phyloP scores from a whole-genome alignment of 768 basidiomycete species.

The Crucibulum laeve region DNA sequence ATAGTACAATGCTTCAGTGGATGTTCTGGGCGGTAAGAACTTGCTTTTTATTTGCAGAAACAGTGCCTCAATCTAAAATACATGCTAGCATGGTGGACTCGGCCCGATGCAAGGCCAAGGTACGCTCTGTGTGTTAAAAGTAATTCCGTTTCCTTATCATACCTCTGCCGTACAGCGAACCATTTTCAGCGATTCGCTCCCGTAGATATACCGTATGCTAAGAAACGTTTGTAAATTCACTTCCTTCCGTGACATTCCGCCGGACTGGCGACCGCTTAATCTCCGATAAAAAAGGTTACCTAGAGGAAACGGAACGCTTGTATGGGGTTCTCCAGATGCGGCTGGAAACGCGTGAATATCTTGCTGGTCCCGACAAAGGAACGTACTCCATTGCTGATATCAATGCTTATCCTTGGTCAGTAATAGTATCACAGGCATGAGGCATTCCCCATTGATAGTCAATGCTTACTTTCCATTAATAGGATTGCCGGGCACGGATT shows the following conservation, averaged over 20 bases:
- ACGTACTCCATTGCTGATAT: constrained; percentile 64
- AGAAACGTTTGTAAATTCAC: constrained; percentile 39
- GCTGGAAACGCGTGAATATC: constrained; percentile 62
- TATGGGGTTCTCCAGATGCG: constrained; percentile 74
- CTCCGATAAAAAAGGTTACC: constrained; percentile 43
- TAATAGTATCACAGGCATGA: too few relatives aligned
- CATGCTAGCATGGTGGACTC: constrained; percentile 58
- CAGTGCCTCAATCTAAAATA: neutral
- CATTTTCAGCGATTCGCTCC: constrained; percentile 60
- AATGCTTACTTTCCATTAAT: neutral
- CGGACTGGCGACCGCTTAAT: constrained; percentile 4
- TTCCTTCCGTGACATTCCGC: neutral
- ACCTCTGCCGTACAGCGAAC: constrained; percentile 43
- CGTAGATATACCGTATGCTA: constrained; percentile 59
- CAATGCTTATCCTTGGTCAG: constrained; percentile 60
- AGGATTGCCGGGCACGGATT: constrained; percentile 29
- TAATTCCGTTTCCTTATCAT: neutral
- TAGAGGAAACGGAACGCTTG: constrained; percentile 74
- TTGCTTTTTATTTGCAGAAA: neutral
- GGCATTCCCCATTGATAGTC: too few relatives aligned
- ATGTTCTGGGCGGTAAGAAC: constrained; percentile 64
- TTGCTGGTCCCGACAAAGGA: constrained; percentile 65
- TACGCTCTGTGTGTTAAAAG: constrained; percentile 2
- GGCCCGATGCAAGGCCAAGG: constrained; percentile 79
- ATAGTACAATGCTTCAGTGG: constrained; percentile 73